Conservation (phyloP, 148 eudicot genomes). For the Fagopyrum homotropicum region DNA sequence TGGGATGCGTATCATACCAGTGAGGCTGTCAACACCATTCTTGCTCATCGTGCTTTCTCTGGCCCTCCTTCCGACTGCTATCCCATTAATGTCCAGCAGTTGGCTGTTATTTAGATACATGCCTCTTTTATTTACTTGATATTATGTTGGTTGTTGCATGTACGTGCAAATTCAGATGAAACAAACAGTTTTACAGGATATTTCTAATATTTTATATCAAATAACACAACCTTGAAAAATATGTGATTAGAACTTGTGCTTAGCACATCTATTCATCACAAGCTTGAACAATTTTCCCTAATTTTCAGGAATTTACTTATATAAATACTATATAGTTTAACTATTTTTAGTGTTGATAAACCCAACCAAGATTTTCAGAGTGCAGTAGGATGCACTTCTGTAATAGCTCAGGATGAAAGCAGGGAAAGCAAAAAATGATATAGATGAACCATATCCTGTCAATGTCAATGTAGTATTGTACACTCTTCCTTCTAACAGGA, state of each 20-base stretch:
- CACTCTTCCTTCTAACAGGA: neutral
- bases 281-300: too few relatives aligned
- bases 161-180: too few relatives aligned
- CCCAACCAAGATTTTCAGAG: neutral
- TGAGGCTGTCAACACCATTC: constrained; percentile 57
- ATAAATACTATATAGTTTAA: too few relatives aligned
- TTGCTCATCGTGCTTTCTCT: constrained; percentile 66
- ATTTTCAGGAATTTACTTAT: too few relatives aligned
- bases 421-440: neutral
- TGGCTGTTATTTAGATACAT: constrained; percentile 39
- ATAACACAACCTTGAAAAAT: too few relatives aligned
- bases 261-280: too few relatives aligned
- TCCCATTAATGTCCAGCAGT: constrained; percentile 75
- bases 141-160: too few relatives aligned
- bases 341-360: too few relatives aligned
- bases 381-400: neutral
- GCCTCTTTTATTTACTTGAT: too few relatives aligned
- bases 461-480: neutral
- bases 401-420: neutral
- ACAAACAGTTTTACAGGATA: too few relatives aligned
- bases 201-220: too few relatives aligned
- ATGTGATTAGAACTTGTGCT: too few relatives aligned
- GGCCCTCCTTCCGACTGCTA: constrained; percentile 56
- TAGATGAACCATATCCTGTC: neutral
- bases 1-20: constrained; percentile 94